Conservation (phyloP, 2,329 filamentous ascomycete species). For the Beauveria scarabaeidicola region DNA sequence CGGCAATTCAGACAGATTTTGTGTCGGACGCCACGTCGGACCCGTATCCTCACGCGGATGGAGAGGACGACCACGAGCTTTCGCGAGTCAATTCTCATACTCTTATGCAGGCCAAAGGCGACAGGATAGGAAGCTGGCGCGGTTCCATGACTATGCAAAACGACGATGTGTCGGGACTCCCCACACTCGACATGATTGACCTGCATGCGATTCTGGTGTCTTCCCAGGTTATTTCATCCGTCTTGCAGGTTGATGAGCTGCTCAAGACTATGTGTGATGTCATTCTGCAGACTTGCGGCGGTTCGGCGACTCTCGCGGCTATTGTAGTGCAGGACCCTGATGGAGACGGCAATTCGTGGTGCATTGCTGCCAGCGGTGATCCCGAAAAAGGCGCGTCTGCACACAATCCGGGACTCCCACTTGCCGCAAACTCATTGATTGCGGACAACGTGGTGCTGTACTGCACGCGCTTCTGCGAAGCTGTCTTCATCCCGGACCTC, state of each 20-base stretch:
- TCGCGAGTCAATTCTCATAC: slow-evolving; percentile 34
- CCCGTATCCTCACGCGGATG: slow-evolving; percentile 40
- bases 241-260: slow-evolving; percentile 65
- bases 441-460: slow-evolving; percentile 71
- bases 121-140: slow-evolving; percentile 55
- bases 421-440: slow-evolving; percentile 59
- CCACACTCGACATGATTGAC: slow-evolving; percentile 76
- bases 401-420: slow-evolving; percentile 55
- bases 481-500: slow-evolving; percentile 65
- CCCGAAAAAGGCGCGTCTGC: slow-evolving; percentile 60
- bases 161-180: slow-evolving; percentile 54
- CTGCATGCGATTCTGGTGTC: slow-evolving; percentile 69
- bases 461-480: slow-evolving; percentile 66
- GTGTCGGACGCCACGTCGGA: slow-evolving; percentile 46
- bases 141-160: slow-evolving; percentile 47
- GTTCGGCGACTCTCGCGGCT: slow-evolving; percentile 60
- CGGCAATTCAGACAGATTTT: slow-evolving; percentile 63
- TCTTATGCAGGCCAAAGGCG: slow-evolving; percentile 44
- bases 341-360: slow-evolving; percentile 40
- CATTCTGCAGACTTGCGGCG: slow-evolving; percentile 68
- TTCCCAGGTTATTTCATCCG: slow-evolving; percentile 71
- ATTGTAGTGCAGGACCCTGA: slow-evolving; percentile 65
- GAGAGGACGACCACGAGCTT: slow-evolving; percentile 35
- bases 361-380: slow-evolving; percentile 64
- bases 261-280: slow-evolving; percentile 76